Conservation (phyloP, 2,329 filamentous ascomycete genomes). For the Monilinia laxa region DNA sequence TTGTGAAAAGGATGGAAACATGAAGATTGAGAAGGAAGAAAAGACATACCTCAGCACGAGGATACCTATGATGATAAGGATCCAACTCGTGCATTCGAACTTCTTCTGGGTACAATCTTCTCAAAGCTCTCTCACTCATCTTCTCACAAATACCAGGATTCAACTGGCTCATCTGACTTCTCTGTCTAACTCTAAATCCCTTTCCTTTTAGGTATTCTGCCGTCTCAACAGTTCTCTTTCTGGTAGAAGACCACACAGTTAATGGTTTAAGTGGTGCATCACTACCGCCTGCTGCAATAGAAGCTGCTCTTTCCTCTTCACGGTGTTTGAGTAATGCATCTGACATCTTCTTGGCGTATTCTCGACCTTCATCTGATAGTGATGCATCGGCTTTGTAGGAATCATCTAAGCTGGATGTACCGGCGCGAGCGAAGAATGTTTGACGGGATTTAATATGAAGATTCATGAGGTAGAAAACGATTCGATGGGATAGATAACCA, state of each 20-base stretch:
- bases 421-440: constrained; percentile 89
- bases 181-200: constrained; percentile 84
- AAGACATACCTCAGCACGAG: constrained; percentile 75
- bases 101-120: constrained; percentile 82
- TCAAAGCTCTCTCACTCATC: constrained; percentile 80
- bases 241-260: constrained; percentile 92
- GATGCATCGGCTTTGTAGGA: constrained; percentile 89
- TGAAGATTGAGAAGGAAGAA: too few species aligned
- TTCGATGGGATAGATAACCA: constrained; percentile 92
- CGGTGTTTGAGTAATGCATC: constrained; percentile 80
- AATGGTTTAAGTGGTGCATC: constrained; percentile 73
- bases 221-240: constrained; percentile 87
- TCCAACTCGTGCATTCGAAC: constrained; percentile 90
- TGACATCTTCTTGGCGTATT: constrained; percentile 83
- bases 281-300: constrained; percentile 66
- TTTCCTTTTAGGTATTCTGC: constrained; percentile 74
- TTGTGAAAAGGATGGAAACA: background rate
- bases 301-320: constrained; percentile 71
- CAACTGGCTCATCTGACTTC: constrained; percentile 95
- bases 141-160: constrained; percentile 96
- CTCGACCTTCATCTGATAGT: constrained; percentile 74
- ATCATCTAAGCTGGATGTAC: constrained; percentile 82
- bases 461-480: constrained; percentile 97
- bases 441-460: constrained; percentile 93
- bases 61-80: constrained; percentile 95